Base-by-base conservation (phyloP, 371 early-diverging fungal genomes). In the Mortierella sp. region DNA sequence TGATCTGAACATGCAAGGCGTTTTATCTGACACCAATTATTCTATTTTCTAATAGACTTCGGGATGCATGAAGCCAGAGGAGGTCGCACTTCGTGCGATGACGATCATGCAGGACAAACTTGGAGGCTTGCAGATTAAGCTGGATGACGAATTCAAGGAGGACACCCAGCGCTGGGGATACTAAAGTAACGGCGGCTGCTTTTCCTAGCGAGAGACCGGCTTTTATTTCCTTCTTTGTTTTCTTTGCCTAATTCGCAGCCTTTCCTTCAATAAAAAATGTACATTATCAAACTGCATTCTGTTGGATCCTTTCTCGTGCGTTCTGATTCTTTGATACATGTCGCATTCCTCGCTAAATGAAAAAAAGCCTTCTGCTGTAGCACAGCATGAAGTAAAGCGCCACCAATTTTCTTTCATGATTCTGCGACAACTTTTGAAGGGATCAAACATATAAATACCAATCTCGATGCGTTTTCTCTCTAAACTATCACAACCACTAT, bases 1-100 rank as follows among this genome's bases (percentile, higher is more conserved):
- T 34, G 34, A 34, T 19, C 16, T 34, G 31, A 34, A 34, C 34
- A 11, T 19, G 6, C 38, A 63, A 63, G 26, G 14, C 19, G 63
- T 60, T n/a, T 57, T 31, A 44, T 45, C 57, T 34, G 75, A 24
- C 5, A 14, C 7, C 8, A 63, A 63, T 74, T 7, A 38, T 38
- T 5, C 5, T 70, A 7, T 45, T 2, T 44, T 24, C 65, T 28
- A 73, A 44, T 81, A 93, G 93, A 94, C 96, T 7, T 95, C 96
- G 34, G 99, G 99, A 57, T 95, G 96, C 44, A 89, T 99, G 83
- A 91, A 94, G 78, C 97, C 99, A 6, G 96, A 96, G 82, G 96
- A 94, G 21, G 95, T 98, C 8, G 96, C 98, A 19, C 89, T 94
- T 11, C 92, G 91, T 88, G 98, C 95, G 21, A 91, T 98, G 84